Conservation (phyloP, 164 flowering plant genomes). For the Berberis thunbergii region DNA sequence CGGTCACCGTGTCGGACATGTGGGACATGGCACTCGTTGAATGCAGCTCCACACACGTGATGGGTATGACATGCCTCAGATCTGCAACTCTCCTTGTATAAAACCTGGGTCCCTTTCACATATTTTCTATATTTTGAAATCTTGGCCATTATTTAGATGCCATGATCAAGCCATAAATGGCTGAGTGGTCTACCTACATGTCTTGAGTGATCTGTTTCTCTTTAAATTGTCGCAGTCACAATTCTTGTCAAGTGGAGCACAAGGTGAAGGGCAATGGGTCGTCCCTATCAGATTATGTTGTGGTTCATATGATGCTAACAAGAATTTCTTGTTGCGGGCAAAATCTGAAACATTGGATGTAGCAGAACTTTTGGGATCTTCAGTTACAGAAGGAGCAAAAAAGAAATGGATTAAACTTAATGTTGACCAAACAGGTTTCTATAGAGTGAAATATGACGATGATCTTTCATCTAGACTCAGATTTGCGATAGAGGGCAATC, state of each 20-base stretch:
- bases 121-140: neutral
- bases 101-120: neutral
- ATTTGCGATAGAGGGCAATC: slow-evolving; percentile 58
- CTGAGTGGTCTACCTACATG: no score
- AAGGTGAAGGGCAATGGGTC: slow-evolving; percentile 87
- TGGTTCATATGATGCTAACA: slow-evolving; percentile 61
- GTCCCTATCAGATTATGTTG: slow-evolving; percentile 80
- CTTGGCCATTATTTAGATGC: neutral
- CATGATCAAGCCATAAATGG: no score
- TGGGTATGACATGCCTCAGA: no score
- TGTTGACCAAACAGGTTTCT: slow-evolving; percentile 87
- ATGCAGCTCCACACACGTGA: no score
- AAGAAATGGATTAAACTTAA: slow-evolving; percentile 74
- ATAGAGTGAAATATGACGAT: slow-evolving; percentile 93
- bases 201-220: neutral
- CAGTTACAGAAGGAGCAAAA: slow-evolving; percentile 4
- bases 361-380: slow-evolving; percentile 28
- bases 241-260: slow-evolving; percentile 69
- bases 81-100: no score
- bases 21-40: no score
- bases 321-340: slow-evolving; percentile 48
- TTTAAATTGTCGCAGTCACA: slow-evolving; percentile 48
- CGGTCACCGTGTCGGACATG: no score
- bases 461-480: slow-evolving; percentile 61
- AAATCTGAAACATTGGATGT: slow-evolving; percentile 38